Evolutionary conservation across 441 rosid genomes (phyloP).

Genomic region (Eruca vesicaria): DNA sequence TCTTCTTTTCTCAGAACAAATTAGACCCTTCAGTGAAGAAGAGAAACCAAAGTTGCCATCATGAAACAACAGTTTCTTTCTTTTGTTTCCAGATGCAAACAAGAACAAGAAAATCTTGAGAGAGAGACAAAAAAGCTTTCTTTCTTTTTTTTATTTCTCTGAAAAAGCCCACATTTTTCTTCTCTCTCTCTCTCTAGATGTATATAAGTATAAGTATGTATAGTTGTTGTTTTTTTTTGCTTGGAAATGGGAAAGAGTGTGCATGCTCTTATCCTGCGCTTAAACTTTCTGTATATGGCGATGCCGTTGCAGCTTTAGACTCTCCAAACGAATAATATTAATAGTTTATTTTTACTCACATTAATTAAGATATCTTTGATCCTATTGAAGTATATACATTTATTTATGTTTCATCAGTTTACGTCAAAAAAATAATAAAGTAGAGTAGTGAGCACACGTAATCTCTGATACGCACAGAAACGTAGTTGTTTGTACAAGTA

Average conservation of each 20-base stretch:
- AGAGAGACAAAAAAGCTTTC: slow-evolving; percentile 24
- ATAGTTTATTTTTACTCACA: slow-evolving; percentile 13
- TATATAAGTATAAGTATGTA: slow-evolving; percentile 7
- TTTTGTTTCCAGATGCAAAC: slow-evolving; percentile 29
- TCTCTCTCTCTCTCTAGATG: slow-evolving; percentile 24
- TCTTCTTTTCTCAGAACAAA: slow-evolving; percentile 41
- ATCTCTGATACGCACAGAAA: slow-evolving; percentile 68
- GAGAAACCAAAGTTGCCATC: slow-evolving; percentile 42
- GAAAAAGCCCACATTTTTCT: slow-evolving; percentile 19
- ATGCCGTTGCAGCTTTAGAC: slow-evolving; percentile 93
- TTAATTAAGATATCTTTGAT: neutral
- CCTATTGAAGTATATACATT: neutral
- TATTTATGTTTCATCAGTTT: slow-evolving; percentile 23
- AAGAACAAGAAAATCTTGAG: slow-evolving; percentile 22
- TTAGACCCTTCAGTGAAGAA: slow-evolving; percentile 56
- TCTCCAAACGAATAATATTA: slow-evolving; percentile 31
- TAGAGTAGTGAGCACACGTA: slow-evolving; percentile 47
- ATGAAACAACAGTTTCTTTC: slow-evolving; percentile 40
- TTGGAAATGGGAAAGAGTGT: slow-evolving; percentile 58
- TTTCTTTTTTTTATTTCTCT: slow-evolving; percentile 5
- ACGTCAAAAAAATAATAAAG: slow-evolving; percentile 37
- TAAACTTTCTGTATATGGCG: slow-evolving; percentile 62
- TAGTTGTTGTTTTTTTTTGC: slow-evolving; percentile 33
- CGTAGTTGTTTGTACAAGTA: slow-evolving; percentile 38
- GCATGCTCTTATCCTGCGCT: slow-evolving; percentile 74